Evolutionary conservation across 2,329 filamentous ascomycete species (phyloP), one percentile per base, ranked within the genome.

Genomic region (Lasiodiplodia gonubiensis): DNA sequence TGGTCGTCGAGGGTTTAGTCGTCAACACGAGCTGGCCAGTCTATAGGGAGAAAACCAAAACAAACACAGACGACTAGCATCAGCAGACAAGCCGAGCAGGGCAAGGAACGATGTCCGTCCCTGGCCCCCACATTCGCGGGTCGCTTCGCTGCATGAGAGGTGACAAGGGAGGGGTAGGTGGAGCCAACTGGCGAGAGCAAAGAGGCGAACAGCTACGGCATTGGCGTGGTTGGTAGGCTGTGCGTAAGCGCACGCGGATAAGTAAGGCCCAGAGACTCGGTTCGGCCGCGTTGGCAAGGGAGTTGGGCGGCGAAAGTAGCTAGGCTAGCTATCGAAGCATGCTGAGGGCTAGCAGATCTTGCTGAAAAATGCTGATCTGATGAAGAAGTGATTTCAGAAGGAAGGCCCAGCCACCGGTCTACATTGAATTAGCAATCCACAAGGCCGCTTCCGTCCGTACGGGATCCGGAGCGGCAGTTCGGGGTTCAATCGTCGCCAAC

Each of bases 171-270:
- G 39, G 30, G 46, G 23, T n/a, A 51, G 10, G 59, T 63, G 37
- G 42, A 21, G 30, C 59, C 59, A 48, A 63, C 27, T 63, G 27
- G 46, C 14, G 30, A 37, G 42, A 51, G 46, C 30, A 61, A n/a
- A 16, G 57, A 46, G 23, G 23, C 18, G 27, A 30, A 59, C 35
- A 49, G 37, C 55, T 46, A 46, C 27, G 25, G 37, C 39, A 25
- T 42, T 49, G 57, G 57, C 55, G 39, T 49, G 57, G 37, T 46
- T 33, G 57, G 57, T 27, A 61, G 46, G 57, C 39, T 27, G 35
- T 42, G 37, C 59, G 59, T 63, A 48, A 63, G 59, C 59, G 42
- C 59, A 63, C 59, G 59, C 59, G 59, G 59, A 63, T 63, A 63
- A 51, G 59, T 63, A 63, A 63, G 59, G 59, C 59, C 59, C 59